Percentiles rank a stretch among this genome's conserved stretches.
phyloP scores from a whole-genome alignment of 192 early-diverging fungal genomes.

The Dimargaris verticillata region DNA sequence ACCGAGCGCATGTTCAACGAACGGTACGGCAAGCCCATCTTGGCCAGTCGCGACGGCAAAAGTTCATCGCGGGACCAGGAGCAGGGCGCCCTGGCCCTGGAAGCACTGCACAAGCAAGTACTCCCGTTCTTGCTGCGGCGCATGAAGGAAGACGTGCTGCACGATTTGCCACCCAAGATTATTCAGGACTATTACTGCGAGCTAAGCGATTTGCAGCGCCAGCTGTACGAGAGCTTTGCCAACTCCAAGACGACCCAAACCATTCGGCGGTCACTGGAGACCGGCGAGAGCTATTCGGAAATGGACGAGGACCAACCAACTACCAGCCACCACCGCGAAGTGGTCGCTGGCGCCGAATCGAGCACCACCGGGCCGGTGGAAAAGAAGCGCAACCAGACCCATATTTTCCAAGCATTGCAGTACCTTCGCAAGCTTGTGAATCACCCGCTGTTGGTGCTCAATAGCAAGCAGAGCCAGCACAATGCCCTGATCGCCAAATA shows the following conservation, averaged over 20 bases:
- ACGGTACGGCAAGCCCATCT: slow-evolving; percentile 80
- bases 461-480: slow-evolving; percentile 76
- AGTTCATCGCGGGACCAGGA: slow-evolving; percentile 33
- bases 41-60: slow-evolving; percentile 79
- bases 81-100: slow-evolving; percentile 38
- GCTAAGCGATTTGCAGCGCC: slow-evolving; percentile 71
- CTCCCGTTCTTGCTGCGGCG: slow-evolving; percentile 87
- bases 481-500: slow-evolving; percentile 37
- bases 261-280: slow-evolving; percentile 10
- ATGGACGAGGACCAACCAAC: background rate
- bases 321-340: slow-evolving; percentile 15
- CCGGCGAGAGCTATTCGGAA: slow-evolving; percentile 3
- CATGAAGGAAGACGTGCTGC: slow-evolving; percentile 93
- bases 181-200: slow-evolving; percentile 99
- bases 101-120: slow-evolving; percentile 90
- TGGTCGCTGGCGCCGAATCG: slow-evolving; percentile 9
- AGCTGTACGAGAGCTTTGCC: slow-evolving; percentile 87
- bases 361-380: slow-evolving; percentile 3
- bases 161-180: slow-evolving; percentile 96
- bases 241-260: slow-evolving; percentile 33
- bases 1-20: slow-evolving; percentile 92
- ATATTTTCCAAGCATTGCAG: slow-evolving; percentile 96
- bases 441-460: slow-evolving; percentile 83
- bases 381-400: slow-evolving; percentile 33
- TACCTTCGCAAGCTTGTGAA: slow-evolving; percentile 91